phyloP scores from a whole-genome alignment of 257 asterid genomes.

The Penstemon newberryi region DNA sequence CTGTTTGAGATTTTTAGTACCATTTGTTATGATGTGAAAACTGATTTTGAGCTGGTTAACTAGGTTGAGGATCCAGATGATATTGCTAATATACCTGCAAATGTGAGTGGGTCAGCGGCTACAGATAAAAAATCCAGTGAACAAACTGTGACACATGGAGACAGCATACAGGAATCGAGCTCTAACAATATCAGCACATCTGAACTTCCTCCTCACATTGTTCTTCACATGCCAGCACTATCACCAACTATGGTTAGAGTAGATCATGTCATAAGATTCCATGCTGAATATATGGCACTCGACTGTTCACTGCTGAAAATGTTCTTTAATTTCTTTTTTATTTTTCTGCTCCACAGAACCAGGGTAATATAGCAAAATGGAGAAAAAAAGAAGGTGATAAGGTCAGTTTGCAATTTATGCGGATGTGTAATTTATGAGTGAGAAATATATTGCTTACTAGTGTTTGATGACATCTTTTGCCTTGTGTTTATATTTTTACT shows the following conservation, averaged over 20 bases:
- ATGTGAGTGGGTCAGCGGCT: conserved; percentile 50
- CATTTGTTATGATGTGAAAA: conserved; percentile 30
- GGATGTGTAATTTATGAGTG: conserved; percentile 24
- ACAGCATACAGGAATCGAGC: conserved; percentile 46
- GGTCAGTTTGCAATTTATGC: conserved; percentile 46
- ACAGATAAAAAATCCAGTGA: conserved; percentile 49
- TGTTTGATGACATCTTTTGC: conserved; percentile 22
- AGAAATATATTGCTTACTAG: conserved; percentile 14
- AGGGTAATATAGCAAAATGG: conserved; percentile 91
- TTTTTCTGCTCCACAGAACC: conserved; percentile 58
- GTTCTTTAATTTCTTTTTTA: conserved; percentile 22
- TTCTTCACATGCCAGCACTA: conserved; percentile 93
- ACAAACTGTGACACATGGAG: conserved; percentile 42
- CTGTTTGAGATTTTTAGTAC: conserved; percentile 25
- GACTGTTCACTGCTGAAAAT: conserved; percentile 29
- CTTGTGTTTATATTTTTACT: conserved; percentile 22
- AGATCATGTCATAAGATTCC: conserved; percentile 23
- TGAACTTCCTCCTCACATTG: conserved; percentile 91
- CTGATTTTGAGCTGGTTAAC: conserved; percentile 42
- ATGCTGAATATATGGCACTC: conserved; percentile 17
- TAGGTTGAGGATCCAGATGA: conserved; percentile 92
- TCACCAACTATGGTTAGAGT: conserved; percentile 94
- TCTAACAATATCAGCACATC: conserved; percentile 57
- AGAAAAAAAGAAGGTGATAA: conserved; percentile 93
- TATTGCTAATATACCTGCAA: conserved; percentile 63